Base-by-base conservation (phyloP, 2,329 filamentous ascomycete species). In the Phaeophleospora eucalypticola region DNA sequence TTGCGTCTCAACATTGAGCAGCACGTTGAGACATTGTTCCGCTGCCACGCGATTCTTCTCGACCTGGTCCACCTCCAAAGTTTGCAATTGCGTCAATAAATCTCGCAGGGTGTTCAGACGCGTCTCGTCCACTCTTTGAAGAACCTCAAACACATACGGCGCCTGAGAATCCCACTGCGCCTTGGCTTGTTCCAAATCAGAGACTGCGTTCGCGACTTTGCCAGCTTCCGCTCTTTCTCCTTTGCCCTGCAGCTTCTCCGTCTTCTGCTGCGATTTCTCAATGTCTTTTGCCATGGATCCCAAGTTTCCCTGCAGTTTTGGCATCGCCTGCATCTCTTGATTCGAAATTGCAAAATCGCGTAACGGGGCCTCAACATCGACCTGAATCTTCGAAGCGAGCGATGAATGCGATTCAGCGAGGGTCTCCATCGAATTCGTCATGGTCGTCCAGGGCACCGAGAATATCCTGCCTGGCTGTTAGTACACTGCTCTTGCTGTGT, bases 131-230 rank as follows among this genome's bases (percentile, higher is more conserved):
- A 94, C 74, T 4, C 87, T 85, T 66, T 98, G 93, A 19, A 98
- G 79, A 51, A 84, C 86, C 69, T 98, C 93, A 63, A 95, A 96
- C 51, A 96, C 86, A 68, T 88, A 97, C 1, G 93, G 93, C 12
- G 93, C 89, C 67, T 95, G 89, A 1, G 89, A 89, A 46, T 95
- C 84, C 93, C 93, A 98, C 65, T 95, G 86, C 56, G 84, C 79
- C 36, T 77, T 81, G n/a, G 89, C 85, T 50, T 82, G 82, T 54
- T 95, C 87, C 36, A 94, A 80, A 54, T 83, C 84, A 15, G 81
- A 74, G 9, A 81, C 77, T 10, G 89, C 89, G 52, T 78, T 78
- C 36, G 89, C 86, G 33, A 93, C 80, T 68, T 93, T 95, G 48
- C 82, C 81, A 2, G 84, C 78, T 59, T 82, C 89, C 35, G 85